A percentile compares a stretch with the other conserved stretches of the same genome.
phyloP scores from a whole-genome alignment of 2,329 filamentous ascomycete genomes.

The Cytospora leucostoma region DNA sequence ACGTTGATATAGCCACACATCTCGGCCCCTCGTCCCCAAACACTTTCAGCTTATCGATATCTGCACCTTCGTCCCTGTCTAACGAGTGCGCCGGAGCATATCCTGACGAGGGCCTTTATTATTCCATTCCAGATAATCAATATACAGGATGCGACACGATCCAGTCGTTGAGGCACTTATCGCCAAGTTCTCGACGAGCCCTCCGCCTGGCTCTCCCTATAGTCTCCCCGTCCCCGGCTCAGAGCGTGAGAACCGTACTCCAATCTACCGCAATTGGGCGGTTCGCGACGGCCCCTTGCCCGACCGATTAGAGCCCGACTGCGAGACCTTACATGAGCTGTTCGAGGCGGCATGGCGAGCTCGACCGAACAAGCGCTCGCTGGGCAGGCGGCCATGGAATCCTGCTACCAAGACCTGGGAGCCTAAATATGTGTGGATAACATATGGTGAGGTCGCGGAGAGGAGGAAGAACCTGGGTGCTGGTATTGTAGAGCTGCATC shows the following conservation, averaged over 20 bases:
- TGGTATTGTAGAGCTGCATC: constrained; percentile 80
- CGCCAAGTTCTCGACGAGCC: constrained; percentile 59
- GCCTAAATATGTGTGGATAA: constrained; percentile 79
- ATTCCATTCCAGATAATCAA: not conserved
- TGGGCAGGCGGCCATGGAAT: constrained; percentile 83
- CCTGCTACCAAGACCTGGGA: constrained; percentile 69
- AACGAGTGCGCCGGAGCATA: not conserved
- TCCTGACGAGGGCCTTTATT: not conserved
- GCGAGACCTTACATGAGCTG: constrained; percentile 74
- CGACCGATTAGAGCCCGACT: constrained; percentile 68
- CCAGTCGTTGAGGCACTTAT: constrained; percentile 44
- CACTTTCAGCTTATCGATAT: not conserved
- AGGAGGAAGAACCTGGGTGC: constrained; percentile 83
- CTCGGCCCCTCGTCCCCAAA: not conserved
- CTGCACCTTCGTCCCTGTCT: not conserved
- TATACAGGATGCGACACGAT: constrained; percentile 37
- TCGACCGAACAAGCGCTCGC: constrained; percentile 67
- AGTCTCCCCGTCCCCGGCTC: constrained; percentile 76
- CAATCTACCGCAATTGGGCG: constrained; percentile 82
- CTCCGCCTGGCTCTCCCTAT: constrained; percentile 76
- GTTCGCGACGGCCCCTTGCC: constrained; percentile 72
- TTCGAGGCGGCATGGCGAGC: constrained; percentile 70
- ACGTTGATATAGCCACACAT: not conserved
- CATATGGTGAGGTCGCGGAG: constrained; percentile 76
- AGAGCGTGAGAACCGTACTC: constrained; percentile 69